A percentile compares a stretch with the other conserved stretches of the same genome.
phyloP scores from a whole-genome alignment of 768 basidiomycete species.

The Butyriboletus loyo region DNA sequence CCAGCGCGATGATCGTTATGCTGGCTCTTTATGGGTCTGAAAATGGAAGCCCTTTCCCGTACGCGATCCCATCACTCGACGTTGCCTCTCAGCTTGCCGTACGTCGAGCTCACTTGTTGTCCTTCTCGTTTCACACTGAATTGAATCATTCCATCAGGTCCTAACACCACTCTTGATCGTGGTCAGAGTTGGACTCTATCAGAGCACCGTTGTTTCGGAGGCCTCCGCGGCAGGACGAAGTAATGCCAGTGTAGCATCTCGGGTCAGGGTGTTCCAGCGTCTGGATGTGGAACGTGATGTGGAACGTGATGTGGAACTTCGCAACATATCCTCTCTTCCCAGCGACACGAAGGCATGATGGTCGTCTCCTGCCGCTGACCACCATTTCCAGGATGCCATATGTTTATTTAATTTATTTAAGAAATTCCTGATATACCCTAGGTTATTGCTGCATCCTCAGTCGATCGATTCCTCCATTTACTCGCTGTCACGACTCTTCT shows the following conservation, averaged over 20 bases:
- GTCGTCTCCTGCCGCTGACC: not conserved
- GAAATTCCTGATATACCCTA: no score
- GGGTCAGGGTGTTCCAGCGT: not conserved
- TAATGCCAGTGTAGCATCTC: not conserved
- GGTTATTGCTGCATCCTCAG: not conserved
- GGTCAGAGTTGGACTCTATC: conserved; percentile 12
- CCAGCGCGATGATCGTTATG: conserved; percentile 16
- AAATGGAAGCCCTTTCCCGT: conserved; percentile 6
- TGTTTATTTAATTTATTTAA: no score
- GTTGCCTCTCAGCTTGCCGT: conserved; percentile 20
- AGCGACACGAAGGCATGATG: not conserved
- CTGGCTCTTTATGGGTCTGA: conserved; percentile 11
- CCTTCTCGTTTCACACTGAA: not conserved
- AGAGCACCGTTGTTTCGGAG: not conserved
- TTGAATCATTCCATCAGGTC: not conserved
- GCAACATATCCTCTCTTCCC: not conserved
- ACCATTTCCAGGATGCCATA: not conserved
- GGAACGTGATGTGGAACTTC: conserved; percentile 2
- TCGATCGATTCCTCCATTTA: not conserved
- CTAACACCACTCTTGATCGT: conserved; percentile 18
- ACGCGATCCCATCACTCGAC: conserved; percentile 14
- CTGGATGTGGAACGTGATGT: not conserved
- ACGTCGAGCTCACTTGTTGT: not conserved
- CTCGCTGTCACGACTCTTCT: not conserved
- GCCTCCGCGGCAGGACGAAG: not conserved